Percentiles rank a stretch among this genome's conserved stretches.
Conservation (phyloP, 2,329 filamentous ascomycete genomes). For the Fusarium temperatum region DNA sequence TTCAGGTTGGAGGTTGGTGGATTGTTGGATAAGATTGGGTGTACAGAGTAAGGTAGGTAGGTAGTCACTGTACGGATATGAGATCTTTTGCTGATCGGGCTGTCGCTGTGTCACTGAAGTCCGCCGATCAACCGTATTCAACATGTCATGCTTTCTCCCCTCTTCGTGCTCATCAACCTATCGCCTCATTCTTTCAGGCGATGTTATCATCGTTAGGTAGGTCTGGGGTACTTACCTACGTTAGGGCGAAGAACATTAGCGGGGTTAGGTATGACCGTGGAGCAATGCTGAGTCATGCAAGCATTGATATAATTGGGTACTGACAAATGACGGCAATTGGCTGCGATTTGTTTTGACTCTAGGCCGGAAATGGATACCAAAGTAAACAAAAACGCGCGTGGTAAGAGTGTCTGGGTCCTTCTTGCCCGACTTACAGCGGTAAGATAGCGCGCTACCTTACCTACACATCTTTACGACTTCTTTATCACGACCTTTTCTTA, state of each 20-base stretch:
- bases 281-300: conserved; percentile 10
- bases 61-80: neutral
- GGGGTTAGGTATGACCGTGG: conserved; percentile 24
- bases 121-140: conserved; percentile 29
- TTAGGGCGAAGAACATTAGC: conserved; percentile 15
- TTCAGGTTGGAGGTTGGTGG: conserved; percentile 6
- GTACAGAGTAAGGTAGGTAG: neutral
- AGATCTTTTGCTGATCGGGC: neutral
- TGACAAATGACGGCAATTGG: conserved; percentile 21
- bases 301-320: conserved; percentile 1
- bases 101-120: conserved; percentile 5
- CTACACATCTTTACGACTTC: conserved; percentile 20
- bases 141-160: conserved; percentile 35
- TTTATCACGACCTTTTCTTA: conserved; percentile 25
- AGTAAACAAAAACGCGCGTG: conserved; percentile 56
- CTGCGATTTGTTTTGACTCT: conserved; percentile 40
- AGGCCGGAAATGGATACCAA: conserved; percentile 47
- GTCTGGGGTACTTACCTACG: conserved; percentile 13
- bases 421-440: conserved; percentile 27
- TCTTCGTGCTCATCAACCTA: conserved; percentile 13
- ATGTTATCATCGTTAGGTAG: conserved; percentile 34
- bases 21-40: neutral
- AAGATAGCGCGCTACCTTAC: conserved; percentile 30
- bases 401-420: conserved; percentile 27
- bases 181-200: conserved; percentile 24